Evolutionary conservation across 495 filamentous ascomycete genomes (phyloP).

Genomic region (Neurospora tetraspora): DNA sequence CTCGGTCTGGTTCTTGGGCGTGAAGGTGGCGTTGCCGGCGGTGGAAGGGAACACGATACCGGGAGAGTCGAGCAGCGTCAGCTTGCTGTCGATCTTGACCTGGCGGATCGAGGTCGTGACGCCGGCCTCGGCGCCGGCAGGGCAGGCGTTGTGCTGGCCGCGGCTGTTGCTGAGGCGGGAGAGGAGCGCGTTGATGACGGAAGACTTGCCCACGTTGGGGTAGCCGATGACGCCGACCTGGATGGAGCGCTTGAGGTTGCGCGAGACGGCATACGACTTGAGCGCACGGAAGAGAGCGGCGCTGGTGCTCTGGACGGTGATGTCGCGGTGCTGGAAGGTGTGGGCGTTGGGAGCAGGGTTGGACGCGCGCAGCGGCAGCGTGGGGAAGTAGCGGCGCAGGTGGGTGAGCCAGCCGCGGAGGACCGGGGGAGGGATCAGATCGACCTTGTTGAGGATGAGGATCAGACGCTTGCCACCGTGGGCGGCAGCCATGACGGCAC

Average conservation of each 20-base stretch:
- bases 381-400: slow-evolving; percentile 85
- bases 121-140: slow-evolving; percentile 84
- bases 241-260: slow-evolving; percentile 78
- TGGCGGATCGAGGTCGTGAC: slow-evolving; percentile 81
- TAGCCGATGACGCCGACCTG: slow-evolving; percentile 93
- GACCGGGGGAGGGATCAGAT: slow-evolving; percentile 72
- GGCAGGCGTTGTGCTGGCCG: slow-evolving; percentile 56
- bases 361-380: slow-evolving; percentile 81
- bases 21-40: slow-evolving; percentile 25
- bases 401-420: slow-evolving; percentile 77
- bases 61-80: slow-evolving; percentile 90
- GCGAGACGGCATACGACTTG: slow-evolving; percentile 77
- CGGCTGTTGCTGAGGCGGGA: slow-evolving; percentile 60
- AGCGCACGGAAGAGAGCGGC: slow-evolving; percentile 80
- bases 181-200: slow-evolving; percentile 89
- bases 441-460: slow-evolving; percentile 94
- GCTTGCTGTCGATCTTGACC: slow-evolving; percentile 90
- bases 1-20: slow-evolving; percentile 53
- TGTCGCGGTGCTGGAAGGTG: slow-evolving; percentile 82
- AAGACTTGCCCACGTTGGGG: slow-evolving; percentile 95
- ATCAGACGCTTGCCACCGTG: slow-evolving; percentile 80
- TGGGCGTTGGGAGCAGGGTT: slow-evolving; percentile 75
- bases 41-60: slow-evolving; percentile 84
- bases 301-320: slow-evolving; percentile 79
- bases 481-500: slow-evolving; percentile 76